These are phyloP conservation scores for Pseudogymnoascus destructans DNA, from an alignment of 2,329 filamentous ascomycete species.

Conservation along the genomic window DNA sequence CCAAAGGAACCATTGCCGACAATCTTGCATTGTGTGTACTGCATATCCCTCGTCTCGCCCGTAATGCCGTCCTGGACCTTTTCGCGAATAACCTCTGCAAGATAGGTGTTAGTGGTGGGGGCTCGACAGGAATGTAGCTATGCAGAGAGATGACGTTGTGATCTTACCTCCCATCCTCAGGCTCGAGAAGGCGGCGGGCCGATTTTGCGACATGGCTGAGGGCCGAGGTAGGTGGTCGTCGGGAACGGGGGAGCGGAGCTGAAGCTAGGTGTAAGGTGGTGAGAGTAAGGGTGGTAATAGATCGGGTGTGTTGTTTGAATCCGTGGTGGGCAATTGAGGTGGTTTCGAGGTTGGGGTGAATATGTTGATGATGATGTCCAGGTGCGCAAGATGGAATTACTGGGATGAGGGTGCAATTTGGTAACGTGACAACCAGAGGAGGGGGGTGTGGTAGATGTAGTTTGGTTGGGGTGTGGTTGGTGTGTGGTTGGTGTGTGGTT, in stretches of 20 bases:
- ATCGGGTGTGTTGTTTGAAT: conserved; percentile 30
- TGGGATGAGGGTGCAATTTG: conserved; percentile 1
- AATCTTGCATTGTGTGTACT: conserved; percentile 99
- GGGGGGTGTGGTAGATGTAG: neutral
- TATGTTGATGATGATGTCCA: conserved; percentile 1
- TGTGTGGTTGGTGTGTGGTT: conserved; percentile 12
- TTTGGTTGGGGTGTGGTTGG: conserved; percentile 3
- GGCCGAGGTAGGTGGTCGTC: conserved; percentile 9
- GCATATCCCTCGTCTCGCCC: conserved; percentile 89
- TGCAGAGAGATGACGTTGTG: conserved; percentile 3
- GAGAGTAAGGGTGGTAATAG: neutral
- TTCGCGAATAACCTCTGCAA: conserved; percentile 85
- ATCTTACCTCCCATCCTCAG: conserved; percentile 90
- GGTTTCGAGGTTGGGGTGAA: conserved; percentile 12
- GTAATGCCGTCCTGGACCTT: conserved; percentile 98
- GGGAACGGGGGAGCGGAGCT: conserved; percentile 30
- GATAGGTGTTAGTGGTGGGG: conserved; percentile 19
- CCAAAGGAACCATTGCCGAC: conserved; percentile 98
- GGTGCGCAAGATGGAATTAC: conserved; percentile 7
- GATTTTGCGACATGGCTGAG: conserved; percentile 66
- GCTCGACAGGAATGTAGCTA: conserved; percentile 4
- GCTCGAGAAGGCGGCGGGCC: conserved; percentile 75
- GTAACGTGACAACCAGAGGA: conserved; percentile 9
- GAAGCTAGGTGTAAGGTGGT: conserved; percentile 27
- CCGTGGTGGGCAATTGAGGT: conserved; percentile 40